phyloP scores from a whole-genome alignment of 192 early-diverging fungal species.

The Coemansia sp. region DNA sequence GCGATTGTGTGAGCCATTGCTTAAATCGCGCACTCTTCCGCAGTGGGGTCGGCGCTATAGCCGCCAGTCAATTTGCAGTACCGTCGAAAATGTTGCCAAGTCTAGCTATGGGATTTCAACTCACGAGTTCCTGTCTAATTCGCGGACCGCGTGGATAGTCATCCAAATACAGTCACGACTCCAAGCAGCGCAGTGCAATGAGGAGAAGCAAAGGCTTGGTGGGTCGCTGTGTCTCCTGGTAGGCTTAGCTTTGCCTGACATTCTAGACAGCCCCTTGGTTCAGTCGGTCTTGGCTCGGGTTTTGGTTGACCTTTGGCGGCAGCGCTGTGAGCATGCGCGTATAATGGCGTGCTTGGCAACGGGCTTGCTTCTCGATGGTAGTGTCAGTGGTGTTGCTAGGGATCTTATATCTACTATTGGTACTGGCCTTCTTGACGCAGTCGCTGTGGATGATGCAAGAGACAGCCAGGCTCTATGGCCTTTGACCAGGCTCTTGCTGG shows the following conservation, averaged over 20 bases:
- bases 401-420: neutral
- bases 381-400: neutral
- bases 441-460: too few relatives aligned
- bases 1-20: neutral
- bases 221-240: conserved; percentile 27
- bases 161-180: conserved; percentile 28
- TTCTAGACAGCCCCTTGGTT: conserved; percentile 34
- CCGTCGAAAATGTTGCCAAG: conserved; percentile 8
- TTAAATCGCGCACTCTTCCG: conserved; percentile 5
- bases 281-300: conserved; percentile 22
- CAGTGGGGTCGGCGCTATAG: conserved; percentile 46
- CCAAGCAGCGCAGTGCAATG: conserved; percentile 15
- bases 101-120: neutral
- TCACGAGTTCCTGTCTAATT: conserved; percentile 15
- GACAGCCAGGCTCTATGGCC: neutral
- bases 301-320: conserved; percentile 29
- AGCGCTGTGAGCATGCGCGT: conserved; percentile 9
- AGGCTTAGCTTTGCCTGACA: conserved; percentile 1
- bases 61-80: conserved; percentile 1
- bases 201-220: conserved; percentile 27
- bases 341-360: conserved; percentile 19
- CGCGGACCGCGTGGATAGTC: conserved; percentile 36
- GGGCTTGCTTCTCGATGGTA: conserved; percentile 19
- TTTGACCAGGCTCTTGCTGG: conserved; percentile 8
- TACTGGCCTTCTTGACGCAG: neutral